A percentile compares a stretch with the other conserved stretches of the same genome.
Conservation (phyloP, 495 filamentous ascomycete species). For the Penicillium roqueforti region DNA sequence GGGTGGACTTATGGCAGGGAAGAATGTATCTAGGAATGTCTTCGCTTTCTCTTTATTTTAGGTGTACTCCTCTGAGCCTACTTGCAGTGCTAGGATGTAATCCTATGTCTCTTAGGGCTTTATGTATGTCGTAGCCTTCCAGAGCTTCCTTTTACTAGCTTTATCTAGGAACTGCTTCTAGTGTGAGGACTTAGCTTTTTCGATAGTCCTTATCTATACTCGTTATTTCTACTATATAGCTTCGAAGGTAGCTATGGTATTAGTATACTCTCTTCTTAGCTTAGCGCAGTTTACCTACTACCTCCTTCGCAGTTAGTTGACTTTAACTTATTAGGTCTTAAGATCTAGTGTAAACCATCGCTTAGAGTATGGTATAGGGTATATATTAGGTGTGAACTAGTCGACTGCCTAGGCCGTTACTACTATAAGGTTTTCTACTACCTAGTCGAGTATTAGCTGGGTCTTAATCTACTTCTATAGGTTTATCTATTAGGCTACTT, state of each 20-base stretch:
- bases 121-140: conserved; percentile 26
- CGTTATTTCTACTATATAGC: conserved; percentile 13
- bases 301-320: conserved; percentile 17
- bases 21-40: conserved; percentile 26
- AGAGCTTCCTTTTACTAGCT: conserved; percentile 15
- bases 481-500: conserved; percentile 1
- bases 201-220: conserved; percentile 7
- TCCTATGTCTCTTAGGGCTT: conserved; percentile 17
- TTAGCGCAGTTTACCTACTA: background rate
- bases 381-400: conserved; percentile 6
- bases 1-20: conserved; percentile 11
- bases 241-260: background rate
- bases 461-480: conserved; percentile 8
- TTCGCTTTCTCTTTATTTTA: conserved; percentile 24
- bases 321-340: conserved; percentile 15
- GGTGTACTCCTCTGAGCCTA: conserved; percentile 3
- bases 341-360: conserved; percentile 23
- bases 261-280: conserved; percentile 5
- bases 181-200: conserved; percentile 8
- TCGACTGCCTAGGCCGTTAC: conserved; percentile 11
- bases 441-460: conserved; percentile 7
- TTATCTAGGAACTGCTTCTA: conserved; percentile 14
- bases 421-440: conserved; percentile 10
- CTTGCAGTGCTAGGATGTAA: background rate
- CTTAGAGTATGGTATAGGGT: conserved; percentile 23